Conservation (phyloP, 129 eudicot genomes). For the Chrysanthemum lavandulifolium region DNA sequence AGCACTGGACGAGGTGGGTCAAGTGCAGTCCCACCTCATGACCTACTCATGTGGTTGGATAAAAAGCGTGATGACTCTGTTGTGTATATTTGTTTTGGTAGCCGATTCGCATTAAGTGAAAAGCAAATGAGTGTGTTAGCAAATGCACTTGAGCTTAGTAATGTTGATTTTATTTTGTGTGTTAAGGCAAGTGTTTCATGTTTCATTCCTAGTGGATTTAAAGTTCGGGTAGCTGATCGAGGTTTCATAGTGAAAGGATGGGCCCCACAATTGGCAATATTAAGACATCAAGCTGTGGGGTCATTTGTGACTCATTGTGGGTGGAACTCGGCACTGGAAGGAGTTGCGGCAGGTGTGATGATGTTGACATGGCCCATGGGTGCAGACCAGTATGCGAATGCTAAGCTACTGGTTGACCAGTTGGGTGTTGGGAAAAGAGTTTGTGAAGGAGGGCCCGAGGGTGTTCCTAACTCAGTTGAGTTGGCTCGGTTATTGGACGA, state of each 20-base stretch:
- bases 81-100: conserved; percentile 17
- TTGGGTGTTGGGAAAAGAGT: conserved; percentile 46
- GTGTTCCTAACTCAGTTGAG: conserved; percentile 38
- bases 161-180: background rate
- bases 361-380: conserved; percentile 75
- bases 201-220: conserved; percentile 39
- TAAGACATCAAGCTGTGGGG: conserved; percentile 43
- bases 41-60: too few relatives aligned
- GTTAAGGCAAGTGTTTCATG: background rate
- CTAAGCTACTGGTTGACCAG: conserved; percentile 46
- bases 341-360: conserved; percentile 46
- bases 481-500: conserved; percentile 35
- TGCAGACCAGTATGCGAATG: conserved; percentile 61
- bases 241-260: conserved; percentile 51
- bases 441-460: conserved; percentile 40
- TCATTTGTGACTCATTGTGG: conserved; percentile 65
- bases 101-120: conserved; percentile 11
- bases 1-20: too few relatives aligned
- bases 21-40: too few relatives aligned
- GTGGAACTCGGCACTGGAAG: conserved; percentile 63
- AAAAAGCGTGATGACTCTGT: conserved; percentile 1
- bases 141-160: conserved; percentile 17
- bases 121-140: conserved; percentile 13
- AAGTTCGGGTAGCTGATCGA: conserved; percentile 30
- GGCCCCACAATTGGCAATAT: conserved; percentile 57